Evolutionary conservation across 1,284 basidiomycete genomes (phyloP).

Genomic region (Ganoderma meredithae): DNA sequence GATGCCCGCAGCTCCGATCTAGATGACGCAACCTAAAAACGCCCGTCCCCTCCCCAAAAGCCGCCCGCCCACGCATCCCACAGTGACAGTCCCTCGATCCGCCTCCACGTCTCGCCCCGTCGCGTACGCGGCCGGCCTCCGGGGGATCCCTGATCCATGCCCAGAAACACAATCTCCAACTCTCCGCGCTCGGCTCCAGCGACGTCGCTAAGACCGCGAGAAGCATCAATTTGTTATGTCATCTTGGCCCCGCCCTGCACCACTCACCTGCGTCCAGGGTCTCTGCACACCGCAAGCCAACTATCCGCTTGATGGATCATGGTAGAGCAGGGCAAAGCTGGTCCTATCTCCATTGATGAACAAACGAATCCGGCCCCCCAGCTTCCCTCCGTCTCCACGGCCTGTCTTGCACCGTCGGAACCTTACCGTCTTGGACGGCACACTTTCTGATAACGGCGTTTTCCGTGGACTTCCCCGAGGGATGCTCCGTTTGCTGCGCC

Average conservation of each 20-base stretch:
- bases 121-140: no score
- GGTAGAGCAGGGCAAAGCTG: not conserved
- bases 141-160: no score
- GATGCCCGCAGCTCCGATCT: conserved; percentile 46
- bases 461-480: conserved; percentile 9
- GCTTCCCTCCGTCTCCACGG: conserved; percentile 21
- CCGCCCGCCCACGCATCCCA: conserved; percentile 27
- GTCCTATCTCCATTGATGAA: conserved; percentile 14
- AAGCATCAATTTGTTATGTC: conserved; percentile 33
- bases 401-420: conserved; percentile 21
- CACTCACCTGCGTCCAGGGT: conserved; percentile 24
- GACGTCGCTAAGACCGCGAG: conserved; percentile 16
- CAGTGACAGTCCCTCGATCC: conserved; percentile 17
- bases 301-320: conserved; percentile 23
- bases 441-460: conserved; percentile 25
- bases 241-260: conserved; percentile 28
- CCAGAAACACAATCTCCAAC: no score
- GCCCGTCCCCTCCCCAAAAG: conserved; percentile 33
- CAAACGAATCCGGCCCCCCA: conserved; percentile 17
- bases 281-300: not conserved
- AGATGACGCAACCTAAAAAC: conserved; percentile 44
- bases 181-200: not conserved
- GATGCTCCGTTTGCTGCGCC: conserved; percentile 3
- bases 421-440: conserved; percentile 18
- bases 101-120: conserved; percentile 4